These are phyloP conservation scores for Neurospora sp. DNA, from an alignment of 495 filamentous ascomycete species.

Conservation along the genomic window DNA sequence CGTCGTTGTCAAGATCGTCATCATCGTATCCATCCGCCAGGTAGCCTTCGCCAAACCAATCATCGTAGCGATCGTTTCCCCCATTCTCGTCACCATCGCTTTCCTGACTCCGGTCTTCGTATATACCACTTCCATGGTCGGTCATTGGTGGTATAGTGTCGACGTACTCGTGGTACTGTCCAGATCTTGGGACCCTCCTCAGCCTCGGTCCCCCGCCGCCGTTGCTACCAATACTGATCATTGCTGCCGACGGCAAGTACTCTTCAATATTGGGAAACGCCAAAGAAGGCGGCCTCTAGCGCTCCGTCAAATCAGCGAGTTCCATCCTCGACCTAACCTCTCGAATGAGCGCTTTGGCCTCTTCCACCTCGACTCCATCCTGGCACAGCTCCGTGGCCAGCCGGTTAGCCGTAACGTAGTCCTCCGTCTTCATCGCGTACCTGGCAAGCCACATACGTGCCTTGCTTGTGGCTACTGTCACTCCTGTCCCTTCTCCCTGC, in stretches of 20 bases:
- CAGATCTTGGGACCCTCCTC: not conserved
- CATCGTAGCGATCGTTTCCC: not conserved
- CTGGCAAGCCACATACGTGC: slow-evolving; percentile 90
- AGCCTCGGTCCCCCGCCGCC: not conserved
- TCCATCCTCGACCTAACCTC: slow-evolving; percentile 80
- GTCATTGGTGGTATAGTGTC: not conserved
- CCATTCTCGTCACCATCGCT: not conserved
- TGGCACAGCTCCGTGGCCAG: slow-evolving; percentile 86
- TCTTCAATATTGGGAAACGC: not conserved
- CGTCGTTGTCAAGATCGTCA: not conserved
- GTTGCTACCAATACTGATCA: not conserved
- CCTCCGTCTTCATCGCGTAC: slow-evolving; percentile 63
- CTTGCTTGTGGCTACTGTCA: slow-evolving; percentile 80
- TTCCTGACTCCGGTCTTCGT: not conserved
- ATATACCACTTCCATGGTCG: not conserved
- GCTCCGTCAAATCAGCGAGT: slow-evolving; percentile 24
- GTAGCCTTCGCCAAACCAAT: not conserved
- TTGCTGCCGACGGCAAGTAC: not conserved
- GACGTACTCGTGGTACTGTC: not conserved
- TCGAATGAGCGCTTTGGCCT: slow-evolving; percentile 89
- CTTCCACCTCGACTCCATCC: slow-evolving; percentile 95
- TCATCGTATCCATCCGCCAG: not conserved
- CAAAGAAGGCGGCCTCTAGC: slow-evolving; percentile 17
- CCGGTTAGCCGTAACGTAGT: slow-evolving; percentile 65
- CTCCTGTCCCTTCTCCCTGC: slow-evolving; percentile 47